Evolutionary conservation across 2,329 filamentous ascomycete species (phyloP).

Genomic region (Zymoseptoria ardabiliae): DNA sequence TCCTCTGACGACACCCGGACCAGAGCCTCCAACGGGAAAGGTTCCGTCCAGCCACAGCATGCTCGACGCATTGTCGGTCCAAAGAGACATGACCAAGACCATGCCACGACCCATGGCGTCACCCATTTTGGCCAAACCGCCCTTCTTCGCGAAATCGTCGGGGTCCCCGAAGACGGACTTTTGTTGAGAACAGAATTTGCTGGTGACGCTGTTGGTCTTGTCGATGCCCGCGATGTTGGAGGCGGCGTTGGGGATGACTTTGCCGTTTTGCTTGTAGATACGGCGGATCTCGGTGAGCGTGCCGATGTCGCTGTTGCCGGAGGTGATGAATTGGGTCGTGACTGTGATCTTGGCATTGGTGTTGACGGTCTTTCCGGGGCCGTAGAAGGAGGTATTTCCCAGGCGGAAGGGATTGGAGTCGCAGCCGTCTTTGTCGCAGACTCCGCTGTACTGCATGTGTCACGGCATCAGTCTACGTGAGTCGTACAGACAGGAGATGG

Average conservation of each 20-base stretch:
- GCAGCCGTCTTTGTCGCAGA: conserved; percentile 63
- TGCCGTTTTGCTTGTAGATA: conserved; percentile 58
- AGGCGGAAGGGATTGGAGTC: conserved; percentile 64
- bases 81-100: conserved; percentile 58
- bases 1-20: conserved; percentile 16
- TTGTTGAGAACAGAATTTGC: conserved; percentile 46
- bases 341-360: conserved; percentile 56
- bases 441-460: conserved; percentile 43
- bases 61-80: conserved; percentile 60
- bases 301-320: conserved; percentile 44
- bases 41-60: conserved; percentile 65
- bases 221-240: conserved; percentile 40
- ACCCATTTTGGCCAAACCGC: conserved; percentile 51
- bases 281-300: conserved; percentile 55
- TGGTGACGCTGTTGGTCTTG: conserved; percentile 48
- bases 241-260: conserved; percentile 50
- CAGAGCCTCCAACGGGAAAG: conserved; percentile 16
- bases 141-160: conserved; percentile 47
- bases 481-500: background rate
- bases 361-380: conserved; percentile 50
- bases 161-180: conserved; percentile 28
- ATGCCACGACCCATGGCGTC: conserved; percentile 50
- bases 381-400: conserved; percentile 58
- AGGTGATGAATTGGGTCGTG: conserved; percentile 58
- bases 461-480: background rate